phyloP scores from a whole-genome alignment of 345 rosid species.

The Kernera saxatilis region DNA sequence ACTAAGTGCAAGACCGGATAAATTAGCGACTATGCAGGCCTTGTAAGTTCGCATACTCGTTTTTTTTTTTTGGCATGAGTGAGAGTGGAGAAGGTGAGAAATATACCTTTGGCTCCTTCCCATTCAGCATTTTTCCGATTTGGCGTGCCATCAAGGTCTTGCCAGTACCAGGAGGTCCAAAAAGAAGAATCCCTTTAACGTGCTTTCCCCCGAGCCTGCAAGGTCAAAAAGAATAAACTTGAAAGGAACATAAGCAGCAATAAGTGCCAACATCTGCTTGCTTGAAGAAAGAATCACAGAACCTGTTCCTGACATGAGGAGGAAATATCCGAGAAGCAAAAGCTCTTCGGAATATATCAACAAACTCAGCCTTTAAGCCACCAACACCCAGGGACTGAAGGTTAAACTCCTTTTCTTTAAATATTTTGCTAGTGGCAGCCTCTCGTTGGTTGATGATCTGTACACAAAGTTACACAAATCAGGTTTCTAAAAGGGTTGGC shows the following conservation, averaged over 20 bases:
- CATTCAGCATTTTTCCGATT: constrained; percentile 88
- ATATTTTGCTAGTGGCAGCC: constrained; percentile 80
- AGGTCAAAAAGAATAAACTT: not conserved
- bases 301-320: constrained; percentile 76
- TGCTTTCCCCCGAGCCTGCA: constrained; percentile 43
- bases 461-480: not conserved
- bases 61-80: not conserved
- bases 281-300: constrained; percentile 20
- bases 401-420: constrained; percentile 85
- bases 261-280: not conserved
- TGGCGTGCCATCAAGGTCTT: constrained; percentile 96
- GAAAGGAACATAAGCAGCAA: not conserved
- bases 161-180: constrained; percentile 98
- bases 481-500: not conserved
- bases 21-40: not conserved
- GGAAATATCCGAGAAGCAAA: constrained; percentile 53
- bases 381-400: constrained; percentile 82
- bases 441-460: constrained; percentile 89
- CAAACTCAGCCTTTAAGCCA: constrained; percentile 80
- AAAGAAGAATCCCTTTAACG: constrained; percentile 88
- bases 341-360: constrained; percentile 39
- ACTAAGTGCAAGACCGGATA: too few relatives aligned
- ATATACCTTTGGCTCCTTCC: constrained; percentile 86
- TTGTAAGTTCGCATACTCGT: not conserved
- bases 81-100: not conserved